phyloP scores from a whole-genome alignment of 2,329 filamentous ascomycete species.

The Fusarium transvaalense region DNA sequence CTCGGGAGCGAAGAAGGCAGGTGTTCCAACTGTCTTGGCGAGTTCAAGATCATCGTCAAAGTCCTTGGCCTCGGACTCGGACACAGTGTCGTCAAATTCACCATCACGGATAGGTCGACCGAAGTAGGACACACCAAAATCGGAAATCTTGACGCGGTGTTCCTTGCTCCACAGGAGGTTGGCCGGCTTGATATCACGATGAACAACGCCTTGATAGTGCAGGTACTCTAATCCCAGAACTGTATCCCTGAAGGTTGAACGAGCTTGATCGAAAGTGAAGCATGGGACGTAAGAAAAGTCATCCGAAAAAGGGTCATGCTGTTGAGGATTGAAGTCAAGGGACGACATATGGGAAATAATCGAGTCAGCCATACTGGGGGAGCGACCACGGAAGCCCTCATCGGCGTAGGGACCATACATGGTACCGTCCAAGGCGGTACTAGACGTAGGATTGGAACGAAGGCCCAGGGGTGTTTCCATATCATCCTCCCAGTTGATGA shows the following conservation, averaged over 20 bases:
- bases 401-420: conserved; percentile 80
- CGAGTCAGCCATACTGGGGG: conserved; percentile 85
- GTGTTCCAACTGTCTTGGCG: conserved; percentile 98
- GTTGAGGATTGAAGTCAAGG: conserved; percentile 68
- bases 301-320: conserved; percentile 79
- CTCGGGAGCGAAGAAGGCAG: conserved; percentile 97
- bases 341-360: conserved; percentile 78
- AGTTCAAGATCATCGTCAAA: conserved; percentile 94
- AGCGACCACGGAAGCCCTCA: conserved; percentile 72
- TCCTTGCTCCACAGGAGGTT: conserved; percentile 90
- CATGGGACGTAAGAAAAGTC: conserved; percentile 95
- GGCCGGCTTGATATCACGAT: conserved; percentile 88
- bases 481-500: conserved; percentile 61
- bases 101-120: conserved; percentile 87
- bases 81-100: conserved; percentile 78
- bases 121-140: conserved; percentile 98
- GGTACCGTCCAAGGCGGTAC: conserved; percentile 77
- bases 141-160: conserved; percentile 94
- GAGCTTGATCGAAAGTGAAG: conserved; percentile 86
- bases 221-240: conserved; percentile 94
- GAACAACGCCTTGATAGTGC: conserved; percentile 86
- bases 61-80: conserved; percentile 86
- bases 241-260: conserved; percentile 90
- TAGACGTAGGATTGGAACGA: conserved; percentile 65
- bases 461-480: conserved; percentile 66